phyloP scores from a whole-genome alignment of 1,139 yeast genomes.

The Yamadazyma trypodendri region DNA sequence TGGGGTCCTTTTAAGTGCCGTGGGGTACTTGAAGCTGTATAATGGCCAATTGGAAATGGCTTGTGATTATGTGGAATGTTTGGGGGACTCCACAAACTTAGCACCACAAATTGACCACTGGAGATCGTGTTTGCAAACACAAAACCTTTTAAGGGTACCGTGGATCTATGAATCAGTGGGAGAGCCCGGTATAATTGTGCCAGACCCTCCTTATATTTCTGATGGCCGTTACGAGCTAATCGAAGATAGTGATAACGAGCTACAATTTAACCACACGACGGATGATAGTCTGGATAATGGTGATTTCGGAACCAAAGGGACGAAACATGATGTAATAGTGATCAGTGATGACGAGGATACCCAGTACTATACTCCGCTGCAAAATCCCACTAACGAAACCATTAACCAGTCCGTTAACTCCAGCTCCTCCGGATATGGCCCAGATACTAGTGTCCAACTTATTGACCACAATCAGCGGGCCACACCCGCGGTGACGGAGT shows the following conservation, averaged over 20 bases:
- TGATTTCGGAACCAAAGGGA: no score
- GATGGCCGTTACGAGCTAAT: slow-evolving; percentile 4
- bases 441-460: not conserved
- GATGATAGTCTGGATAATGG: no score
- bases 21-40: slow-evolving; percentile 11
- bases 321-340: not conserved
- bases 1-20: slow-evolving; percentile 14
- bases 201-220: slow-evolving; percentile 8
- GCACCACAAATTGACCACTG: slow-evolving; percentile 31
- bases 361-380: not conserved
- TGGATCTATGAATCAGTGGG: slow-evolving; percentile 24
- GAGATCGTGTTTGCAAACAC: slow-evolving; percentile 15
- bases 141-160: slow-evolving; percentile 15
- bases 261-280: not conserved
- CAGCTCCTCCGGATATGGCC: no score
- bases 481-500: slow-evolving; percentile 22
- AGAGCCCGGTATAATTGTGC: not conserved
- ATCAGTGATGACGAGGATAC: slow-evolving; percentile 3
- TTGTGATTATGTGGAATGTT: slow-evolving; percentile 20
- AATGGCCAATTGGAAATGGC: slow-evolving; percentile 19
- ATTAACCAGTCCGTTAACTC: no score
- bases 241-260: not conserved
- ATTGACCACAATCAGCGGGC: not conserved
- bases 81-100: slow-evolving; percentile 20
- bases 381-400: no score